phyloP scores from a whole-genome alignment of 805 yeast species.

The Candida caryicola region DNA sequence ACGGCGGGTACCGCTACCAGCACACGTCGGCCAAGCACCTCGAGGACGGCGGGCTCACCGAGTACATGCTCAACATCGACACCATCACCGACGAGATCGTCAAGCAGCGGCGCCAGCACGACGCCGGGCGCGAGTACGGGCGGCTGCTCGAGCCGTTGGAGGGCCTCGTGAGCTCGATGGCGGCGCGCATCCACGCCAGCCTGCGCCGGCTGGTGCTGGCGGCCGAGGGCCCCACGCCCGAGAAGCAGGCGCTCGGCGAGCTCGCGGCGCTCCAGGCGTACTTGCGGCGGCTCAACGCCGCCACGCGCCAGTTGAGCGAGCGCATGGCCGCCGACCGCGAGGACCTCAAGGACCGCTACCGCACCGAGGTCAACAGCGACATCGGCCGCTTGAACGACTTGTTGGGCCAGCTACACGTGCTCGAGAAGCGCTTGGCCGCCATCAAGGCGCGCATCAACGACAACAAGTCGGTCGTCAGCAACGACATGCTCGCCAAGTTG shows the following conservation, averaged over 20 bases:
- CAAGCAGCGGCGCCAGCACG: conserved; percentile 1
- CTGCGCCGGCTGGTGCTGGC: background rate
- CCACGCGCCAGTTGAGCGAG: conserved; percentile 18
- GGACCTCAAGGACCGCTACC: conserved; percentile 19
- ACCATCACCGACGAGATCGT: conserved; percentile 16
- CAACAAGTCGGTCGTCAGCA: conserved; percentile 24
- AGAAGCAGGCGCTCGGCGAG: conserved; percentile 6
- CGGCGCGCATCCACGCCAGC: background rate
- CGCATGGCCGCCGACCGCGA: conserved; percentile 17
- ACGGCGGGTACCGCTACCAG: conserved; percentile 21
- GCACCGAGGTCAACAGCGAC: conserved; percentile 25
- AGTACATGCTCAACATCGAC: conserved; percentile 30
- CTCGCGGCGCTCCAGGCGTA: conserved; percentile 17
- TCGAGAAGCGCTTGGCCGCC: conserved; percentile 25
- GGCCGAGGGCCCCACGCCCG: conserved; percentile 1
- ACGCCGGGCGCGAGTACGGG: background rate
- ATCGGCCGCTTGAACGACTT: conserved; percentile 28
- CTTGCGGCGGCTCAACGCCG: conserved; percentile 15
- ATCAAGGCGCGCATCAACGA: conserved; percentile 22
- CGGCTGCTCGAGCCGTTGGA: conserved; percentile 8
- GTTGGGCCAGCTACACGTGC: conserved; percentile 19
- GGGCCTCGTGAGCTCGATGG: conserved; percentile 2
- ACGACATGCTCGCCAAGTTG: conserved; percentile 26
- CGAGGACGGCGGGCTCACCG: conserved; percentile 26
- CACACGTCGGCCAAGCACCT: conserved; percentile 5